phyloP scores from a whole-genome alignment of 352 stramenopile genomes.

The Globisporangium splendens region DNA sequence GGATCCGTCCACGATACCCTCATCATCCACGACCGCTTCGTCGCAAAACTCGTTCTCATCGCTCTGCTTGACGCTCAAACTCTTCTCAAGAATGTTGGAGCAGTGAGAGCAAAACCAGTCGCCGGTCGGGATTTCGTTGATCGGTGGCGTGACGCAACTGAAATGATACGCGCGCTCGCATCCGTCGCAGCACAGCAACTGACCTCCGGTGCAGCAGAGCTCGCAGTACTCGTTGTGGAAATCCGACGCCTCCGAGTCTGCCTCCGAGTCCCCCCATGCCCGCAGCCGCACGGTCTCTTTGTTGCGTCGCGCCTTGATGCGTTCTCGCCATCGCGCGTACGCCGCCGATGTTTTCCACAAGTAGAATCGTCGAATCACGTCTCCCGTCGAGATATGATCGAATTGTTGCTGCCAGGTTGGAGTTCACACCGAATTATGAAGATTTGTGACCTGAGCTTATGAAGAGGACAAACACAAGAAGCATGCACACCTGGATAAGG shows the following conservation, averaged over 20 bases:
- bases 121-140: slow-evolving; percentile 42
- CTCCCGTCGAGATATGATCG: slow-evolving; percentile 26
- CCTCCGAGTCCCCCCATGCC: slow-evolving; percentile 36
- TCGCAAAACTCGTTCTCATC: slow-evolving; percentile 26
- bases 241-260: slow-evolving; percentile 23
- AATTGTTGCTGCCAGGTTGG: slow-evolving; percentile 35
- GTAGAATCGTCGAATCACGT: slow-evolving; percentile 66
- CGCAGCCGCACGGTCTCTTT: slow-evolving; percentile 44
- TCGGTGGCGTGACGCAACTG: slow-evolving; percentile 63
- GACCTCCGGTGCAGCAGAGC: slow-evolving; percentile 59
- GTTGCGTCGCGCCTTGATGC: slow-evolving; percentile 30
- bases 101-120: slow-evolving; percentile 67
- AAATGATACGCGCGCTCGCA: slow-evolving; percentile 71
- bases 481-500: slow-evolving; percentile 42
- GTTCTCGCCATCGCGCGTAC: slow-evolving; percentile 47
- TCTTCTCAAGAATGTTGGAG: slow-evolving; percentile 20
- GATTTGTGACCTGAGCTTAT: background rate
- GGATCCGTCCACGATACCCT: slow-evolving; percentile 2
- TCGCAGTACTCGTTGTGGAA: slow-evolving; percentile 69
- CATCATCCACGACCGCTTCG: slow-evolving; percentile 15
- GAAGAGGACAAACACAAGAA: slow-evolving; percentile 1
- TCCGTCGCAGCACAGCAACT: slow-evolving; percentile 64
- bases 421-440: too few species aligned
- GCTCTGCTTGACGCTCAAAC: slow-evolving; percentile 9
- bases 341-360: slow-evolving; percentile 57